A percentile compares a stretch with the other conserved stretches of the same genome.
Evolutionary conservation across 2,329 filamentous ascomycete species (phyloP).

Genomic region (Apiospora malaysiana): DNA sequence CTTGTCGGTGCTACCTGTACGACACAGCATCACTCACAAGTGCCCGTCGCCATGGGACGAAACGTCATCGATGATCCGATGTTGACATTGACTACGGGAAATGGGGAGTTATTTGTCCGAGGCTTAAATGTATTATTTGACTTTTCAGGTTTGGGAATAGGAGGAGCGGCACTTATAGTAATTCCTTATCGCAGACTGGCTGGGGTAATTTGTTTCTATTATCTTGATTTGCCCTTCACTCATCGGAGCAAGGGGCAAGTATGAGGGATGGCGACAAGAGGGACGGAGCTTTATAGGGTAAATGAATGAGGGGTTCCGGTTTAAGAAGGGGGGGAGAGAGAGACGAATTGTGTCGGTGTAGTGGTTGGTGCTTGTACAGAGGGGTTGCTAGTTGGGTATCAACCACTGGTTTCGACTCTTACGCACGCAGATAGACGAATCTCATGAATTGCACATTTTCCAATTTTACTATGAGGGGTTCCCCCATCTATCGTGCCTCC

Average conservation of each 20-base stretch:
- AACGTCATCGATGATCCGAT: background rate
- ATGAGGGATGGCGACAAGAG: background rate
- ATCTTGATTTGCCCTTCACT: background rate
- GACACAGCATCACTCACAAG: background rate
- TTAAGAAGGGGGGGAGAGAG: background rate
- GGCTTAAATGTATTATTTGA: slow-evolving; percentile 6
- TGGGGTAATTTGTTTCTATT: slow-evolving; percentile 10
- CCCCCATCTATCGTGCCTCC: background rate
- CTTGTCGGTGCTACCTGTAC: background rate
- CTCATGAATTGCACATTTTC: slow-evolving; percentile 16
- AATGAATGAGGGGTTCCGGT: background rate
- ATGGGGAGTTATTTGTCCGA: slow-evolving; percentile 18
- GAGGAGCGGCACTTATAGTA: background rate
- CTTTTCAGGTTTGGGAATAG: background rate
- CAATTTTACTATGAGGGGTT: background rate
- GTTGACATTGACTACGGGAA: slow-evolving; percentile 10
- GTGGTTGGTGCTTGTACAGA: background rate
- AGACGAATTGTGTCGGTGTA: background rate
- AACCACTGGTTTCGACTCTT: background rate
- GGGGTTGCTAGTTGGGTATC: background rate
- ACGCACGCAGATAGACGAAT: slow-evolving; percentile 18
- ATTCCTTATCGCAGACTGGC: slow-evolving; percentile 10
- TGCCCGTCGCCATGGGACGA: background rate
- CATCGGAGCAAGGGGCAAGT: background rate
- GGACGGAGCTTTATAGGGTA: background rate